Evolutionary conservation across 1,284 basidiomycete genomes (phyloP).

Genomic region (Malassezia equina): DNA sequence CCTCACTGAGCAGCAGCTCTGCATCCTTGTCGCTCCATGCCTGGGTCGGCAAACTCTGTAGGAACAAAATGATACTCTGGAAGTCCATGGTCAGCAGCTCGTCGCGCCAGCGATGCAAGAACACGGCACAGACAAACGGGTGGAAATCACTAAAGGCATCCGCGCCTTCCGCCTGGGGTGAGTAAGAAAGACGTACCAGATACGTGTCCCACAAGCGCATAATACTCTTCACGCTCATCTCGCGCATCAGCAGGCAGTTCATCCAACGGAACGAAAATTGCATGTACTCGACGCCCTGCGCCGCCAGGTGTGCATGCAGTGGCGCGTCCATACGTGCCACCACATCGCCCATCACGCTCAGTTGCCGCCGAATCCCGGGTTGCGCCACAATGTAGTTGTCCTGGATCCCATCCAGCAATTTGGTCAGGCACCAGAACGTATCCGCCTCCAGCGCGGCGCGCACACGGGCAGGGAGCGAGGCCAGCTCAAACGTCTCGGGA

Average conservation of each 20-base stretch:
- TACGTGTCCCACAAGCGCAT: constrained; percentile 48
- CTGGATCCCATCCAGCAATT: constrained; percentile 45
- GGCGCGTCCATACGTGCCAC: constrained; percentile 44
- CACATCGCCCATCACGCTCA: constrained; percentile 35
- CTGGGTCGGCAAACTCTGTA: constrained; percentile 89
- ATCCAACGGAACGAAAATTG: constrained; percentile 48
- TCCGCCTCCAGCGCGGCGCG: constrained; percentile 45
- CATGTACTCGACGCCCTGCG: constrained; percentile 46
- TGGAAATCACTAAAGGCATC: constrained; percentile 47
- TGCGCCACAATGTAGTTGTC: constrained; percentile 48
- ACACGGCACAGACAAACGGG: constrained; percentile 44
- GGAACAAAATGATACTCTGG: constrained; percentile 93
- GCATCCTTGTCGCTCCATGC: constrained; percentile 91
- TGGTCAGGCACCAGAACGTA: constrained; percentile 46
- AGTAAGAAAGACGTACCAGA: constrained; percentile 22
- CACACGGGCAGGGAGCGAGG: constrained; percentile 28
- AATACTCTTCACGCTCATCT: constrained; percentile 47
- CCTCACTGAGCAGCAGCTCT: constrained; percentile 85
- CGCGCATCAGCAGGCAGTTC: constrained; percentile 48
- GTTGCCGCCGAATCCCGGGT: constrained; percentile 44
- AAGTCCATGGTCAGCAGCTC: constrained; percentile 43
- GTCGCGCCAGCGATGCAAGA: constrained; percentile 42
- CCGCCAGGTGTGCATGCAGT: constrained; percentile 38
- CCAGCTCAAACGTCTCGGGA: constrained; percentile 39
- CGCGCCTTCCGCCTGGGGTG: constrained; percentile 38